phyloP scores from a whole-genome alignment of 2,329 filamentous ascomycete genomes.

The Fusarium fujikuroi region DNA sequence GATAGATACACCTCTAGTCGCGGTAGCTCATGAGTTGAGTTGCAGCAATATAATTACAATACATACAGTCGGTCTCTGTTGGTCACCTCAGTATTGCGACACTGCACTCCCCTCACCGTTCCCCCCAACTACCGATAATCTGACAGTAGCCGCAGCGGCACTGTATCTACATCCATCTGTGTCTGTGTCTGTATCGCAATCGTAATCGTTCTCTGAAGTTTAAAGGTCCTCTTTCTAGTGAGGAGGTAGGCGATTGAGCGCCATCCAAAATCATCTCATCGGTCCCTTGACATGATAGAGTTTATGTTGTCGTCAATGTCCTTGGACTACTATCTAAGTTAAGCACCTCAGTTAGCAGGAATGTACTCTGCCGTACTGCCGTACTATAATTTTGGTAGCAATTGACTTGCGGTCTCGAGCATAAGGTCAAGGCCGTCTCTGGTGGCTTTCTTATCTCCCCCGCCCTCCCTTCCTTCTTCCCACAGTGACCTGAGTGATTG shows the following conservation, averaged over 20 bases:
- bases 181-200: neutral
- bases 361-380: constrained; percentile 7
- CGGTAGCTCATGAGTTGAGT: neutral
- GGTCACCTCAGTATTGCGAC: constrained; percentile 12
- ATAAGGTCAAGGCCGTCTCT: neutral
- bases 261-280: constrained; percentile 23
- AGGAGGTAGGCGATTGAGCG: constrained; percentile 6
- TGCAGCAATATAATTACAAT: neutral
- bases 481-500: constrained; percentile 1
- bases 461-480: constrained; percentile 24
- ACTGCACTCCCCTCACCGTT: constrained; percentile 23
- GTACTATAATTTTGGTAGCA: constrained; percentile 6
- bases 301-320: constrained; percentile 20
- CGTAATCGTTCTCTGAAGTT: constrained; percentile 1
- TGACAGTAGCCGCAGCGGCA: neutral
- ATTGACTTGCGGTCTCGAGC: constrained; percentile 9
- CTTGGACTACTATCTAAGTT: neutral
- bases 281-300: constrained; percentile 28
- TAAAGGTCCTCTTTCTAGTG: neutral
- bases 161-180: neutral
- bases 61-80: neutral
- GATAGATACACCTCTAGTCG: constrained; percentile 10
- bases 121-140: constrained; percentile 16
- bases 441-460: constrained; percentile 37
- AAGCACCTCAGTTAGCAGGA: neutral